Conservation (phyloP, 495 filamentous ascomycete species). For the Podospora didyma region DNA sequence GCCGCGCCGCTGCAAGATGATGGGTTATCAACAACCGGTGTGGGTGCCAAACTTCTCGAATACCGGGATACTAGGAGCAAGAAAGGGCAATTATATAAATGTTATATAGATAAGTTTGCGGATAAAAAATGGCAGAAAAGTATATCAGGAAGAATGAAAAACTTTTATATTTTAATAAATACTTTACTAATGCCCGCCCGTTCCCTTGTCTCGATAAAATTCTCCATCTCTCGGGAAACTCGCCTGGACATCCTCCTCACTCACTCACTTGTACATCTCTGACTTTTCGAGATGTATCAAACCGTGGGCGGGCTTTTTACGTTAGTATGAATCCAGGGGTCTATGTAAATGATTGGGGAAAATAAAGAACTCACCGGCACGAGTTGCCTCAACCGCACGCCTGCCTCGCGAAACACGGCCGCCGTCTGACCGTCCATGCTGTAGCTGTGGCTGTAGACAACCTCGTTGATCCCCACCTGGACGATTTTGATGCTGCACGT, state of each 20-base stretch:
- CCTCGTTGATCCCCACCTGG: conserved; percentile 91
- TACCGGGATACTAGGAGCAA: too few relatives aligned
- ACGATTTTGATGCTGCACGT: conserved; percentile 98
- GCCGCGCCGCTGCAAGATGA: too few relatives aligned
- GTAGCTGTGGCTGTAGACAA: conserved; percentile 90
- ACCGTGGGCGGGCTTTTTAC: conserved; percentile 47
- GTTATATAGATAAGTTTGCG: too few relatives aligned
- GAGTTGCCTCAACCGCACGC: conserved; percentile 76
- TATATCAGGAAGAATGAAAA: too few relatives aligned
- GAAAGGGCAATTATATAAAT: too few relatives aligned
- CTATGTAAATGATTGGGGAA: not conserved
- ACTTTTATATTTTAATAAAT: too few relatives aligned
- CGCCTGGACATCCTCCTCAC: not conserved
- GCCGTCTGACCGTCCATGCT: conserved; percentile 88
- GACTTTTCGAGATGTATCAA: conserved; percentile 50
- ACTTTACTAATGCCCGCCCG: too few relatives aligned
- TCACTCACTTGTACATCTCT: conserved; percentile 20
- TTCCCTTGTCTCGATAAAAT: too few relatives aligned
- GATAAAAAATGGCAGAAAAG: too few relatives aligned
- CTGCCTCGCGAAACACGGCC: conserved; percentile 69
- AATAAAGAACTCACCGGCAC: conserved; percentile 58
- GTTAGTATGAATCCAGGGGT: too few relatives aligned
- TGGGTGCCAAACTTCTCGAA: too few relatives aligned
- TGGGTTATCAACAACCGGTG: too few relatives aligned
- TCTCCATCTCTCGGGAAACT: not conserved